A percentile compares a stretch with the other conserved stretches of the same genome.
phyloP scores from a whole-genome alignment of 495 filamentous ascomycete species.

The Hyaloscypha bicolor region DNA sequence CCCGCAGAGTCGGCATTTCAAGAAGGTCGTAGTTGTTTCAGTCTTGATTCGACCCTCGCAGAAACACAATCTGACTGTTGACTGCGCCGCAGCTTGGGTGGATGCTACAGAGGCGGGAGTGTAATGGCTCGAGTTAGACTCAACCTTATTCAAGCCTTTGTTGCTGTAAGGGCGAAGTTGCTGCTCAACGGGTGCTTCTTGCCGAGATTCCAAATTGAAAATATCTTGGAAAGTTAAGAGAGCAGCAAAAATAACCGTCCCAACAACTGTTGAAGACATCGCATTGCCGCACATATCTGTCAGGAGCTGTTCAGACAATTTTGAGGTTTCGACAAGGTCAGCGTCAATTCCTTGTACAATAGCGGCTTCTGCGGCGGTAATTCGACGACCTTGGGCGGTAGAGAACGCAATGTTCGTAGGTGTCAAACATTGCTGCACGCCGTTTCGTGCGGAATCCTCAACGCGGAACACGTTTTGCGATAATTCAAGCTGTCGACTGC shows the following conservation, averaged over 20 bases:
- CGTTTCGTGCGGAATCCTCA: conserved; percentile 49
- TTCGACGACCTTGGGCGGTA: conserved; percentile 61
- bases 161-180: background rate
- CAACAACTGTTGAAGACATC: conserved; percentile 78
- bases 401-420: conserved; percentile 66
- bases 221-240: conserved; percentile 48
- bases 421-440: conserved; percentile 71
- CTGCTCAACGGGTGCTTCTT: background rate
- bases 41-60: conserved; percentile 50
- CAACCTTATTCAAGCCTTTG: background rate
- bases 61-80: conserved; percentile 51
- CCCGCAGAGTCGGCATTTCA: conserved; percentile 53
- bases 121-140: background rate
- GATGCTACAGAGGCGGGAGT: background rate
- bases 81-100: background rate
- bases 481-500: conserved; percentile 61
- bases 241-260: conserved; percentile 58
- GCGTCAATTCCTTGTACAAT: conserved; percentile 73
- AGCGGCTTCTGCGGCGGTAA: conserved; percentile 69
- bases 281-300: conserved; percentile 82
- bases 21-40: conserved; percentile 32
- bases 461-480: conserved; percentile 76
- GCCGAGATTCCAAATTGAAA: conserved; percentile 1
- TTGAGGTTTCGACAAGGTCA: conserved; percentile 60
- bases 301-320: conserved; percentile 64